A percentile compares a stretch with the other conserved stretches of the same genome.
Conservation (phyloP, 345 rosid genomes). For the Lepidium africanum region DNA sequence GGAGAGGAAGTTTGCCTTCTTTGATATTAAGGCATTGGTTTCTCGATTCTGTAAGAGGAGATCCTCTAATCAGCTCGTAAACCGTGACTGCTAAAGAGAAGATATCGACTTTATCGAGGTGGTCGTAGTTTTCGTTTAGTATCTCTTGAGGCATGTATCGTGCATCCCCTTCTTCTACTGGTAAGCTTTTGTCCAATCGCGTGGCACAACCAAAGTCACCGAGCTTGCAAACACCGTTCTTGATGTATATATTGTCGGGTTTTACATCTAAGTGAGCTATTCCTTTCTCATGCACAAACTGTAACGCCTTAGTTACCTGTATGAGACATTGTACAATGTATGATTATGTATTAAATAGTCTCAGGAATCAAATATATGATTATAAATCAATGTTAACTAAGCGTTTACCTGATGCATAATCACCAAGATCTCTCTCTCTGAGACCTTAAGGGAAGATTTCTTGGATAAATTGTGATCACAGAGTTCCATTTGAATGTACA, state of each 20-base stretch:
- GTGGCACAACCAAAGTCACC: slow-evolving; percentile 99
- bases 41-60: slow-evolving; percentile 70
- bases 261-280: slow-evolving; percentile 93
- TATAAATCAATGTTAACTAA: background rate
- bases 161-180: slow-evolving; percentile 96
- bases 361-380: background rate
- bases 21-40: slow-evolving; percentile 56
- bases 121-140: slow-evolving; percentile 73
- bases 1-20: slow-evolving; percentile 84
- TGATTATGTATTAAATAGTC: background rate
- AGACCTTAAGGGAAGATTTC: slow-evolving; percentile 30
- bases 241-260: slow-evolving; percentile 92
- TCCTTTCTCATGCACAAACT: slow-evolving; percentile 68
- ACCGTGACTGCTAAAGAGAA: slow-evolving; percentile 80
- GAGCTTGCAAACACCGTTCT: slow-evolving; percentile 70
- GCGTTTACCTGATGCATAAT: slow-evolving; percentile 68
- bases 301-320: slow-evolving; percentile 87
- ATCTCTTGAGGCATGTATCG: slow-evolving; percentile 99
- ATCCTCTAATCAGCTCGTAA: slow-evolving; percentile 76
- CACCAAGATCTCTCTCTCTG: slow-evolving; percentile 55
- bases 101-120: slow-evolving; percentile 87
- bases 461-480: slow-evolving; percentile 80
- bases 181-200: slow-evolving; percentile 67
- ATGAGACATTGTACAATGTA: background rate
- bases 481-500: slow-evolving; percentile 94